Conservation (phyloP, 2,329 filamentous ascomycete species). For the Daldinia sp. region DNA sequence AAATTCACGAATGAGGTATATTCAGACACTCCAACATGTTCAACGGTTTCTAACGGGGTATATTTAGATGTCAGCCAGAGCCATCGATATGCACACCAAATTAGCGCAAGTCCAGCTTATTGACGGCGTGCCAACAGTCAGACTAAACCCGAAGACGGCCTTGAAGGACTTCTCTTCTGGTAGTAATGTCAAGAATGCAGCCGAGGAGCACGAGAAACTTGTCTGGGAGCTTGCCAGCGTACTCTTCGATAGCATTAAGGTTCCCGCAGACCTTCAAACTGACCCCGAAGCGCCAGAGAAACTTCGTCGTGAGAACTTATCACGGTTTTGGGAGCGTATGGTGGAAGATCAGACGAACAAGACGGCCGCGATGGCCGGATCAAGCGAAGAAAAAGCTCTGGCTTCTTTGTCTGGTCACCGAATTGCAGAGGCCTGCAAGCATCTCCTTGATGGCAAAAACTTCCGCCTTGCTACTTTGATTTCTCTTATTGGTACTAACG, state of each 20-base stretch:
- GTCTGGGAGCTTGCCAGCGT: conserved; percentile 90
- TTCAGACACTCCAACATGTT: conserved; percentile 25
- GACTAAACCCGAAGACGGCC: conserved; percentile 59
- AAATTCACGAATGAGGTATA: conserved; percentile 69
- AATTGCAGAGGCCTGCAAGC: conserved; percentile 83
- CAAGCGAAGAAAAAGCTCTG: conserved; percentile 85
- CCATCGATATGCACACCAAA: conserved; percentile 67
- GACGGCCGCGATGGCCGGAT: conserved; percentile 68
- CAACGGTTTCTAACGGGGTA: conserved; percentile 43
- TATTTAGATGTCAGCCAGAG: conserved; percentile 65
- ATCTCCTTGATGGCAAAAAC: conserved; percentile 80
- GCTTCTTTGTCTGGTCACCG: conserved; percentile 82
- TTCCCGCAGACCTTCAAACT: conserved; percentile 57
- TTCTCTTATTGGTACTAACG: conserved; percentile 81
- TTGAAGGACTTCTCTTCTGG: conserved; percentile 62
- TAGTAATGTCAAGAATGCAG: conserved; percentile 55
- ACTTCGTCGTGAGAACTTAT: conserved; percentile 73
- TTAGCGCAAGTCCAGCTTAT: conserved; percentile 65
- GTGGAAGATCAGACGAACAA: conserved; percentile 70
- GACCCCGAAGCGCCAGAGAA: conserved; percentile 53
- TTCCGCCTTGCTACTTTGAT: conserved; percentile 87
- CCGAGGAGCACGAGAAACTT: conserved; percentile 73
- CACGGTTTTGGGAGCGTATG: conserved; percentile 73
- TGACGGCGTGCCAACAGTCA: conserved; percentile 71
- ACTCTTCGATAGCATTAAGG: conserved; percentile 79